Conservation (phyloP, 2,329 filamentous ascomycete genomes). For the Dendryphion nanum region DNA sequence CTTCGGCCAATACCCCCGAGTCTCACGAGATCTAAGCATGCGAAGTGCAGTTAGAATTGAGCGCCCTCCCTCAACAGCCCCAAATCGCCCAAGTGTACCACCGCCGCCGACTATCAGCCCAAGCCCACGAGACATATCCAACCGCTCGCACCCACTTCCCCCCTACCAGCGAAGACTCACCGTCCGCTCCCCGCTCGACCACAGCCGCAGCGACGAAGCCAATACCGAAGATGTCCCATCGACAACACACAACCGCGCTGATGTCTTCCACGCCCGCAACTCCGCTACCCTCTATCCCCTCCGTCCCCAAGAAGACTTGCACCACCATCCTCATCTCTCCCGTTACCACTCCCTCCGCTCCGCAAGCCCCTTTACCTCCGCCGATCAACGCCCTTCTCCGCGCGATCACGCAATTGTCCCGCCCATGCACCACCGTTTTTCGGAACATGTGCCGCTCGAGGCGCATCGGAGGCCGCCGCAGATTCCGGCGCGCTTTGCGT, state of each 20-base stretch:
- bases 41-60: conserved; percentile 1
- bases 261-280: too few species aligned
- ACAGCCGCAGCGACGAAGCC: neutral
- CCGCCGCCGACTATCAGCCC: conserved; percentile 6
- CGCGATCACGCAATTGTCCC: too few species aligned
- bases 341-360: too few species aligned
- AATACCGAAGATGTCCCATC: neutral
- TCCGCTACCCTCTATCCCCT: too few species aligned
- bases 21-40: conserved; percentile 6
- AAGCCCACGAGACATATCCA: conserved; percentile 14
- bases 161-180: neutral
- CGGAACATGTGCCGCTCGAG: too few species aligned
- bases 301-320: too few species aligned
- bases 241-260: too few species aligned
- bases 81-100: conserved; percentile 12
- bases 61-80: conserved; percentile 2
- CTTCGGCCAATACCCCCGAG: conserved; percentile 3
- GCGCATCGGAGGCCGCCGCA: conserved; percentile 11
- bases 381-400: too few species aligned
- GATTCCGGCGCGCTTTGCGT: conserved; percentile 1
- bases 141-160: conserved; percentile 7
- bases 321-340: too few species aligned
- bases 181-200: conserved; percentile 5
- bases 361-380: too few species aligned
- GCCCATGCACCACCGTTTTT: too few species aligned